Base-by-base conservation (phyloP, 306 rosid genomes). In the Lathyrus aphaca region DNA sequence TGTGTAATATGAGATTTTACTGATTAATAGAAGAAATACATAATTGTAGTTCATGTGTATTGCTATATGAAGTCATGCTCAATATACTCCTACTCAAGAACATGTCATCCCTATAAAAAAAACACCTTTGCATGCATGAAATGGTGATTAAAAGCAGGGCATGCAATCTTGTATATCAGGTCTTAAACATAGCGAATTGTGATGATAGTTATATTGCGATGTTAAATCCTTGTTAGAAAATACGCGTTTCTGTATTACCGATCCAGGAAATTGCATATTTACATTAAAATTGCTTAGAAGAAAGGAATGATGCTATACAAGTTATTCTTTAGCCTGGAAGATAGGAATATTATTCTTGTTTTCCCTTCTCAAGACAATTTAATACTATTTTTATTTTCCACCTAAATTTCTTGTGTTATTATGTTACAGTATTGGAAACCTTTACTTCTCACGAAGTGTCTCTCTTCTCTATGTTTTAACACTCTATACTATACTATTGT, bases 401-500 rank as follows among this genome's bases (percentile, higher is more conserved):
- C 37, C 74, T 49, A 54, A 11, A 13, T 54, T 54, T 23, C 39
- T 39, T 50, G 12, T 49, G 56, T 10, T 66, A 37, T 48, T 61
- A 48, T 51, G 64, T 66, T 50, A 12, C 50, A 23, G 32, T 76
- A 58, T 69, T 21, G 17, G 61, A 70, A 53, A 46, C 74, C 64
- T 51, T 59, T 69, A 21, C 35, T 16, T 77, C 68, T 51, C 64
- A 38, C 14, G 39, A 13, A 30, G 29, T 19, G 68, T 14, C 51
- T 55, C 5, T n/a, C 60, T 54, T 12, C 35, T 54, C 15, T 54
- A 11, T 23, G 15, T 54, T 37, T 37, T 53, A 32, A 15, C 21
- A 8, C 61, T 25, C 72, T 82, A 6, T 30, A 86, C 76, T 84
- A 91, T 71, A 88, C 84, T 79, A 91, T 72, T n/a, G 64, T 59